These are phyloP conservation scores for Metschnikowia peoriensis DNA, from an alignment of 805 yeast genomes.

Conservation along the genomic window DNA sequence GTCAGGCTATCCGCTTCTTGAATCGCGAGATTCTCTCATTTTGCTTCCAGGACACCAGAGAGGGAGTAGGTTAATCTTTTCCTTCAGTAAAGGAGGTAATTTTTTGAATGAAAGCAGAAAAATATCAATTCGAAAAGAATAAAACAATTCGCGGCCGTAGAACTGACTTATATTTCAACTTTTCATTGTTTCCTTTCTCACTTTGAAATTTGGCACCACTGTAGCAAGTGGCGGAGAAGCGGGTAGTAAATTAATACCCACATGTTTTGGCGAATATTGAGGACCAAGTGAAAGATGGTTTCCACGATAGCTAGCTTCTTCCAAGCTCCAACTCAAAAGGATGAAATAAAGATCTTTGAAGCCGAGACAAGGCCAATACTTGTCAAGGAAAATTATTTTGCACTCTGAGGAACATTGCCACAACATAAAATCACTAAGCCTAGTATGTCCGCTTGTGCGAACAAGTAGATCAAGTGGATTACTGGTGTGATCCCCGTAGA, in stretches of 20 bases:
- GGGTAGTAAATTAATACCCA: conserved; percentile 33
- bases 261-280: neutral
- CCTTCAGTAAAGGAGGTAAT: no score
- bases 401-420: conserved; percentile 68
- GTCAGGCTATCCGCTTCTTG: no score
- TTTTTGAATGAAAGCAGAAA: no score
- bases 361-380: conserved; percentile 71
- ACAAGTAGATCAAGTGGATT: conserved; percentile 65
- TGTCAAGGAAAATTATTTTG: conserved; percentile 53
- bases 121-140: no score
- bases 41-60: no score
- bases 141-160: neutral
- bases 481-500: conserved; percentile 56
- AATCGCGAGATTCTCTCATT: no score
- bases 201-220: conserved; percentile 15
- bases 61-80: no score
- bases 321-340: conserved; percentile 61
- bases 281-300: conserved; percentile 4
- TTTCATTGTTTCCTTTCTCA: neutral
- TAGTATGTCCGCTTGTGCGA: conserved; percentile 74
- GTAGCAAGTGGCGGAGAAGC: conserved; percentile 47
- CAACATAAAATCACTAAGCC: conserved; percentile 73
- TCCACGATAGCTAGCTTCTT: conserved; percentile 22
- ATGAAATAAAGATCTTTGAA: conserved; percentile 46
- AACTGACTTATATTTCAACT: no score